Evolutionary conservation across 2,329 filamentous ascomycete genomes (phyloP).

Genomic region (Leptographium flavum): DNA sequence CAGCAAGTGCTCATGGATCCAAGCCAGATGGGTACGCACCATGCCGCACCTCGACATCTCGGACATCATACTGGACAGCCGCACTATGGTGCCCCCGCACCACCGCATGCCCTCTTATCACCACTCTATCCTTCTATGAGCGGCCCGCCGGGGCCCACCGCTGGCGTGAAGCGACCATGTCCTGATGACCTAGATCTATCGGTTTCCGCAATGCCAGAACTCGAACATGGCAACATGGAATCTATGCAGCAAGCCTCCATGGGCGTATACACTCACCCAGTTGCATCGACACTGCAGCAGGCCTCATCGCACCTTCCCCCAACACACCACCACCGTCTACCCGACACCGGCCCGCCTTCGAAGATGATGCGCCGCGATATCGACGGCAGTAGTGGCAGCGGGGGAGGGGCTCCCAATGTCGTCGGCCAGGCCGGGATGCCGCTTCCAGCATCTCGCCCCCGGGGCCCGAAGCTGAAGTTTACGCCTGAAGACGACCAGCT

Average conservation of each 20-base stretch:
- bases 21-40: slow-evolving; percentile 36
- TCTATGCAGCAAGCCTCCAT: slow-evolving; percentile 39
- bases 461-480: slow-evolving; percentile 85
- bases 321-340: slow-evolving; percentile 62
- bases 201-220: slow-evolving; percentile 32
- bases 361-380: slow-evolving; percentile 50
- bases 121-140: slow-evolving; percentile 35
- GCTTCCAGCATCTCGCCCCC: slow-evolving; percentile 60
- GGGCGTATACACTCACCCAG: slow-evolving; percentile 33
- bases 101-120: slow-evolving; percentile 29
- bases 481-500: slow-evolving; percentile 83
- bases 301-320: slow-evolving; percentile 16
- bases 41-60: slow-evolving; percentile 27
- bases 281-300: slow-evolving; percentile 20
- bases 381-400: slow-evolving; percentile 22
- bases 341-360: slow-evolving; percentile 53
- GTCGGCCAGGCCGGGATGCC: slow-evolving; percentile 85
- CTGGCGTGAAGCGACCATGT: slow-evolving; percentile 34
- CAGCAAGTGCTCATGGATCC: slow-evolving; percentile 44
- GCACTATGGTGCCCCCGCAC: slow-evolving; percentile 35
- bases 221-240: slow-evolving; percentile 41
- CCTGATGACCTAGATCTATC: slow-evolving; percentile 46
- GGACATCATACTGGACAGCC: slow-evolving; percentile 33
- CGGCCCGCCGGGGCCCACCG: slow-evolving; percentile 14
- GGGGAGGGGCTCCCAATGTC: slow-evolving; percentile 57